Evolutionary conservation across 1,284 basidiomycete genomes (phyloP).

Genomic region (Rhodotorula sp.): DNA sequence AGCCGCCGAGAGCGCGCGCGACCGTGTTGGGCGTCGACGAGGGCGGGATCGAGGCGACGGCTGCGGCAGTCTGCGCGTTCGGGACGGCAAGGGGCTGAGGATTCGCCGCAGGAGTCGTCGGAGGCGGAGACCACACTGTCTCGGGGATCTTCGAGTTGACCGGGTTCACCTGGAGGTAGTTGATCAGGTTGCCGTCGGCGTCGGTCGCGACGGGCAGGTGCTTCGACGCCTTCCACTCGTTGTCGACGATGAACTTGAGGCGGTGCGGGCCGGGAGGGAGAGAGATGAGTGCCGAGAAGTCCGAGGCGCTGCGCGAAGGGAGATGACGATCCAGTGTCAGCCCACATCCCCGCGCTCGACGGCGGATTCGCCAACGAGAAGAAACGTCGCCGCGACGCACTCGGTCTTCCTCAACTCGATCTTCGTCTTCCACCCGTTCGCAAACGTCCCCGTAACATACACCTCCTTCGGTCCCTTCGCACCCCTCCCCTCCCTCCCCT

Average conservation of each 20-base stretch:
- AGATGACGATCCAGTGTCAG: background rate
- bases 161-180: conserved; percentile 71
- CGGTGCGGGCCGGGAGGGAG: conserved; percentile 91
- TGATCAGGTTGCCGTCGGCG: conserved; percentile 90
- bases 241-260: conserved; percentile 94
- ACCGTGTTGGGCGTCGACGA: no score
- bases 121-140: conserved; percentile 1
- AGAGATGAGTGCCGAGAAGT: conserved; percentile 53
- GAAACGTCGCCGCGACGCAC: conserved; percentile 44
- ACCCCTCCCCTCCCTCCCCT: conserved; percentile 54
- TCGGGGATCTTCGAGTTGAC: conserved; percentile 16
- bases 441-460: conserved; percentile 61
- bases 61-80: background rate
- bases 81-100: conserved; percentile 7
- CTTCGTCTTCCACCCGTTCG: conserved; percentile 59
- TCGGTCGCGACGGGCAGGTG: conserved; percentile 89
- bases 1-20: background rate
- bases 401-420: conserved; percentile 53
- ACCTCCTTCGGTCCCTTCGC: conserved; percentile 50
- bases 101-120: background rate
- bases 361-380: background rate
- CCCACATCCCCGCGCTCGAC: background rate
- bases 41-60: no score
- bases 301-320: conserved; percentile 43
- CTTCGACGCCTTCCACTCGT: conserved; percentile 70